Percentiles rank a stretch among this genome's conserved stretches.
Evolutionary conservation across 495 filamentous ascomycete species (phyloP).

Genomic region (Copromyces sp.): DNA sequence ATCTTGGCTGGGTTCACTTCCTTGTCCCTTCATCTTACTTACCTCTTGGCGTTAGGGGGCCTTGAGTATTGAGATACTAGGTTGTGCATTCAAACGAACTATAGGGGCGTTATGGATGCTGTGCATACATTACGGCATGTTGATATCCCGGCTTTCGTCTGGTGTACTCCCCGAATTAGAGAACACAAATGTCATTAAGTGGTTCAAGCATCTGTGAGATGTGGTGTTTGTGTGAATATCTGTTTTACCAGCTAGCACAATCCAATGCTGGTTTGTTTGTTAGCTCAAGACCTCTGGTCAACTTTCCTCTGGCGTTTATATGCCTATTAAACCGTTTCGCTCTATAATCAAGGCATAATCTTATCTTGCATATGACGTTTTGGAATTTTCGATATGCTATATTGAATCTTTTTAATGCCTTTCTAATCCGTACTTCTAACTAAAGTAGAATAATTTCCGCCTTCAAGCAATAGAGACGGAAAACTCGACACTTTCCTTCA

Average conservation of each 20-base stretch:
- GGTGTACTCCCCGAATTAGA: background rate
- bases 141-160: background rate
- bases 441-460: background rate
- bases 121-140: background rate
- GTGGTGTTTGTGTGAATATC: background rate
- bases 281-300: too few relatives aligned
- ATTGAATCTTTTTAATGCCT: too few relatives aligned
- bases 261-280: background rate
- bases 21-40: background rate
- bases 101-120: background rate
- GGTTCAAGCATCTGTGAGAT: background rate
- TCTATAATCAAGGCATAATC: too few relatives aligned
- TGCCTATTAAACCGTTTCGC: too few relatives aligned
- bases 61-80: background rate
- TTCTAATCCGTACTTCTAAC: too few relatives aligned
- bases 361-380: too few relatives aligned
- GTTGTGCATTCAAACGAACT: background rate
- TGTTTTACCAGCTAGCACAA: too few relatives aligned
- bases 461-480: background rate
- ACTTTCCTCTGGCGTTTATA: too few relatives aligned
- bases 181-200: background rate
- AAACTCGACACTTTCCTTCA: background rate
- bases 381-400: too few relatives aligned
- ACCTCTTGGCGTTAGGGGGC: background rate
- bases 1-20: background rate